Evolutionary conservation across 2,329 filamentous ascomycete species (phyloP), one percentile per base, ranked within the genome.

Genomic region (Aspergillus pseudoterreus): DNA sequence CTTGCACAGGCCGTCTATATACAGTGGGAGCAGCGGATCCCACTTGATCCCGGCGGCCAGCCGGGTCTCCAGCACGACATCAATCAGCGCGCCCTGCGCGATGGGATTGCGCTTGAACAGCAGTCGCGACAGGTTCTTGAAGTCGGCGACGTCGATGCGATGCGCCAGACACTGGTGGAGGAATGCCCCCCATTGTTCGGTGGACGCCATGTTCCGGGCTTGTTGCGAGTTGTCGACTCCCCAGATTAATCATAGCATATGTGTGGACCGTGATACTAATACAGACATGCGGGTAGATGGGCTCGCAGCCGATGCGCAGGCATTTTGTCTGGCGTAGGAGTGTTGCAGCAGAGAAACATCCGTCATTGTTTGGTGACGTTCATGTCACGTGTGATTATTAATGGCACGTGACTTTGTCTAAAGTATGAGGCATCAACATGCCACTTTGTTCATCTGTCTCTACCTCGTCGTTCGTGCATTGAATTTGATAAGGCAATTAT

Each of bases 11-110:
- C 63, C 62, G 51, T 74, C 71, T 33, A 72, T 63, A 58, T 74
- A 75, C 12, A 71, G 58, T 9, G 72, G 72, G 50, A 74, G 59
- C 32, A 74, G 55, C n/a, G 72, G 72, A 52, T 75, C 72, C 71
- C 71, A 74, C 41, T 66, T 62, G 47, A 71, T 58, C 33, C 57
- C 61, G 6, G 68, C 66, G 19, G 61, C 55, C 5, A 62, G 55
- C 35, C 66, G 68, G n/a, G 65, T 62, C 35, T 68, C 64, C 2
- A 74, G 56, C 33, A 75, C 54, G 5, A 66, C 54, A 51, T 72
- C 67, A 3, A 73, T 53, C 11, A 75, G 58, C 33, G 62, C 51
- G n/a, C 54, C 52, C 43, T 68, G 66, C 1, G 65, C 53, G 27
- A 74, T 56, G 0, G 69, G 67, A 24, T 54, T 60, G 35, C 66